Evolutionary conservation across 371 early-diverging fungal species (phyloP).

Genomic region (Zychaea mexicana): DNA sequence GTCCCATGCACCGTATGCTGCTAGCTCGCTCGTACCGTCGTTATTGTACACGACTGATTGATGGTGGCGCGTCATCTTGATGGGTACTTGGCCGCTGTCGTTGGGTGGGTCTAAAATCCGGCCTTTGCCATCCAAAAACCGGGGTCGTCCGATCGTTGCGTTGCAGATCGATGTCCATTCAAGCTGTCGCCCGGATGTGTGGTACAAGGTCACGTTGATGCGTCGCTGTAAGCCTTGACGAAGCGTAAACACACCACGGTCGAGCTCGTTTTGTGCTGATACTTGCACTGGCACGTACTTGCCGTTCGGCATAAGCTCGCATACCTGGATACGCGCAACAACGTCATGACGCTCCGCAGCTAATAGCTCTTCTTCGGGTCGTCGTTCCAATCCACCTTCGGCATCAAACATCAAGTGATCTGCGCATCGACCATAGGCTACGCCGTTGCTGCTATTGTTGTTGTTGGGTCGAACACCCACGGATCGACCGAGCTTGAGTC

Average conservation of each 20-base stretch:
- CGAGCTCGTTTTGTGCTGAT: constrained; percentile 49
- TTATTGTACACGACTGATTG: constrained; percentile 50
- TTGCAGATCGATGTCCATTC: constrained; percentile 59
- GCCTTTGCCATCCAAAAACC: constrained; percentile 68
- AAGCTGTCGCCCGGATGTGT: constrained; percentile 77
- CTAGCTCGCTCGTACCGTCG: constrained; percentile 67
- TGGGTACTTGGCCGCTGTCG: constrained; percentile 49
- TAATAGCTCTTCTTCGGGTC: constrained; percentile 69
- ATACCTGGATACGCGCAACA: constrained; percentile 66
- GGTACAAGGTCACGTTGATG: constrained; percentile 68
- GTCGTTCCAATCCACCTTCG: constrained; percentile 42
- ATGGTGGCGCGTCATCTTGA: constrained; percentile 48
- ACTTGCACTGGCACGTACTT: constrained; percentile 76
- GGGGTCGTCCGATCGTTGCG: constrained; percentile 66
- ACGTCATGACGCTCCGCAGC: constrained; percentile 74
- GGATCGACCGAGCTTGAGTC: constrained; percentile 15
- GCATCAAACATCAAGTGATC: constrained; percentile 22
- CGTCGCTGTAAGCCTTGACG: constrained; percentile 88
- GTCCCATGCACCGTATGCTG: constrained; percentile 79
- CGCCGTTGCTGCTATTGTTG: constrained; percentile 3
- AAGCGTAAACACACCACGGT: constrained; percentile 71
- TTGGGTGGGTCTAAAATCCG: constrained; percentile 57
- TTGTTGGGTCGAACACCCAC: constrained; percentile 18
- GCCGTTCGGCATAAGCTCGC: constrained; percentile 72
- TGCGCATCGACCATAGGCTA: constrained; percentile 10